Evolutionary conservation across 2,329 filamentous ascomycete genomes (phyloP).

Genomic region (Neopestalotiopsis clavispora): DNA sequence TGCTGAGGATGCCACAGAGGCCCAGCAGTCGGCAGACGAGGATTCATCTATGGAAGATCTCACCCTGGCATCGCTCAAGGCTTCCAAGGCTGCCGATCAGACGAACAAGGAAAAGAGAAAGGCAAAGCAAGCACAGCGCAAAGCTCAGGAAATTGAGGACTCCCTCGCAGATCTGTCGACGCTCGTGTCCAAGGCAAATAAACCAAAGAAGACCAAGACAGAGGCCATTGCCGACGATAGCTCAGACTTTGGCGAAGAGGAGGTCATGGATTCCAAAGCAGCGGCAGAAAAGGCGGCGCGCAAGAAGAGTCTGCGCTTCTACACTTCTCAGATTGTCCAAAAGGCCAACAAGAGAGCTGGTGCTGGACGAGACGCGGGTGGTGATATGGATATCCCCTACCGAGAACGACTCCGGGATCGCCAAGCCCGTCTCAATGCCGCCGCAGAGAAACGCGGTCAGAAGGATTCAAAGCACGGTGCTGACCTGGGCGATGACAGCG

Average conservation of each 20-base stretch:
- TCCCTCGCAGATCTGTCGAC: conserved; percentile 72
- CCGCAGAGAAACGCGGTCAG: conserved; percentile 83
- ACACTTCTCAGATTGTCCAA: conserved; percentile 96
- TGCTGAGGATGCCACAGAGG: conserved; percentile 21
- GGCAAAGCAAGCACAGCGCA: conserved; percentile 41
- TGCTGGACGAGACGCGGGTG: conserved; percentile 75
- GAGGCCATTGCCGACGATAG: conserved; percentile 59
- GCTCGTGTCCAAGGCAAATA: conserved; percentile 55
- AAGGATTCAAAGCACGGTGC: conserved; percentile 66
- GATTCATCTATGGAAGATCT: conserved; percentile 40
- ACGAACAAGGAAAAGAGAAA: conserved; percentile 33
- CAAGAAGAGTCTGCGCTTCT: conserved; percentile 94
- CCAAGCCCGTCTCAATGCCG: conserved; percentile 83
- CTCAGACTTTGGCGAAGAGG: conserved; percentile 94
- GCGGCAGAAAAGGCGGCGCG: conserved; percentile 86
- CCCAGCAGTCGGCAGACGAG: conserved; percentile 31
- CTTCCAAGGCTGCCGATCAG: conserved; percentile 20
- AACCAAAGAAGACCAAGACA: conserved; percentile 52
- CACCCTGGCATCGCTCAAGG: conserved; percentile 31
- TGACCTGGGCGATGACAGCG: conserved; percentile 70
- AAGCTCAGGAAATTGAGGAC: conserved; percentile 69
- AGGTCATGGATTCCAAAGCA: conserved; percentile 74
- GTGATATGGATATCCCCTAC: conserved; percentile 84
- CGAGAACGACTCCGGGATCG: conserved; percentile 87
- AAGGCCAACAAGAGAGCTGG: conserved; percentile 85